These are phyloP conservation scores for Metschnikowia orientalis DNA, from an alignment of 805 yeast species.

Conservation along the genomic window DNA sequence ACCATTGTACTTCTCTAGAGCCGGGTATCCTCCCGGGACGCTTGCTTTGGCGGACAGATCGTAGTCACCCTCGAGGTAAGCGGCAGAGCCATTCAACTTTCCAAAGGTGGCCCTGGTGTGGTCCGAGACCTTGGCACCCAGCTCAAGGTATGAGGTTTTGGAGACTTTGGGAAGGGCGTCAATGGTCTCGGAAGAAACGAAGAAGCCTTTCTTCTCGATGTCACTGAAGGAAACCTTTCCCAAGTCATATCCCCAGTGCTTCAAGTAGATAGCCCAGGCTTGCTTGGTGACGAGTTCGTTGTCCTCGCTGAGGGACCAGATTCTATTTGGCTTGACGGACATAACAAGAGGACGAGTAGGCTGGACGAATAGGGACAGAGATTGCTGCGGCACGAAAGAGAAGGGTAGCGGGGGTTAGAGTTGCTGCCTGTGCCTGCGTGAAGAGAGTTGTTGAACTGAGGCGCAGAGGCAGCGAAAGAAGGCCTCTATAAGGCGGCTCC, in stretches of 20 bases:
- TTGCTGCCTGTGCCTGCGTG: no score
- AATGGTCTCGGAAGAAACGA: slow-evolving; percentile 12
- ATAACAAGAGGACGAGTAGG: slow-evolving; percentile 1
- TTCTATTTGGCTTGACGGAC: slow-evolving; percentile 15
- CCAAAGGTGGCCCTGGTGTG: slow-evolving; percentile 8
- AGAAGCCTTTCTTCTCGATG: slow-evolving; percentile 9
- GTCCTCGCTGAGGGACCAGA: slow-evolving; percentile 34
- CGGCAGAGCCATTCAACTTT: slow-evolving; percentile 11
- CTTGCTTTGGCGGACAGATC: slow-evolving; percentile 11
- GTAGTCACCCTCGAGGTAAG: slow-evolving; percentile 8
- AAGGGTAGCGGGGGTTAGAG: no score
- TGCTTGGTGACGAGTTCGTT: slow-evolving; percentile 66
- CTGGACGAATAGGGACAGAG: no score
- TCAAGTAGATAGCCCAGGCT: slow-evolving; percentile 62
- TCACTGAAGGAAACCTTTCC: slow-evolving; percentile 12
- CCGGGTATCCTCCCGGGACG: slow-evolving; percentile 7
- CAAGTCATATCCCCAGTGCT: slow-evolving; percentile 26
- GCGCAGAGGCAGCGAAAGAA: no score
- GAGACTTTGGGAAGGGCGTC: slow-evolving; percentile 13
- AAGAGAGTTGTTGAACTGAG: no score
- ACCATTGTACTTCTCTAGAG: slow-evolving; percentile 10
- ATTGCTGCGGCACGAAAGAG: no score
- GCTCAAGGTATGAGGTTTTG: slow-evolving; percentile 8
- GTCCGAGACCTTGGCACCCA: slow-evolving; percentile 11
- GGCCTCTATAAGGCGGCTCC: no score